Percentiles rank a stretch among this genome's conserved stretches.
Conservation (phyloP, 352 stramenopile species). For the Phytophthora multivora region DNA sequence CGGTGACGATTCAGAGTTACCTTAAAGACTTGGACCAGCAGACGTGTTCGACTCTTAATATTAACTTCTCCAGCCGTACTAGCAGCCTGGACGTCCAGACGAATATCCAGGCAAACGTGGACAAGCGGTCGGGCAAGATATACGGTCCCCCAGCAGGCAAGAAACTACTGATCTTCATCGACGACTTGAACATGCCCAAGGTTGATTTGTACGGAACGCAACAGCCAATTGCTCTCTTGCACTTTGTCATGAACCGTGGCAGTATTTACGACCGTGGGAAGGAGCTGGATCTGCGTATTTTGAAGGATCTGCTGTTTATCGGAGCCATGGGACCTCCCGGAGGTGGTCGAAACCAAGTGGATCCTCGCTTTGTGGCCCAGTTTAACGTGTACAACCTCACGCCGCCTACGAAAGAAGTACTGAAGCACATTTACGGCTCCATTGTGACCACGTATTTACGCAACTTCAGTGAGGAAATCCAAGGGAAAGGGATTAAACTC, state of each 20-base stretch:
- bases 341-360: constrained; percentile 93
- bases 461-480: constrained; percentile 90
- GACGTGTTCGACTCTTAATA: constrained; percentile 66
- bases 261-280: constrained; percentile 95
- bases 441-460: constrained; percentile 91
- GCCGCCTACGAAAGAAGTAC: constrained; percentile 88
- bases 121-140: constrained; percentile 95
- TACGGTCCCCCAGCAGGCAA: constrained; percentile 94
- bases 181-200: constrained; percentile 98
- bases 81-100: constrained; percentile 93
- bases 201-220: constrained; percentile 96
- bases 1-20: constrained; percentile 95
- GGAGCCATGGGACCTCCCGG: constrained; percentile 95
- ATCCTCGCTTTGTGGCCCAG: constrained; percentile 93
- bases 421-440: constrained; percentile 93
- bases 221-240: constrained; percentile 94
- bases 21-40: constrained; percentile 82
- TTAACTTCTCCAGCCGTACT: constrained; percentile 96
- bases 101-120: constrained; percentile 95
- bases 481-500: constrained; percentile 78
- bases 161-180: constrained; percentile 95
- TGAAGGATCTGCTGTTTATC: constrained; percentile 95
- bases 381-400: constrained; percentile 98
- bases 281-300: constrained; percentile 92
- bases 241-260: constrained; percentile 93